Conservation (phyloP, 768 basidiomycete genomes). For the Tubosaeta brunneosetosa region DNA sequence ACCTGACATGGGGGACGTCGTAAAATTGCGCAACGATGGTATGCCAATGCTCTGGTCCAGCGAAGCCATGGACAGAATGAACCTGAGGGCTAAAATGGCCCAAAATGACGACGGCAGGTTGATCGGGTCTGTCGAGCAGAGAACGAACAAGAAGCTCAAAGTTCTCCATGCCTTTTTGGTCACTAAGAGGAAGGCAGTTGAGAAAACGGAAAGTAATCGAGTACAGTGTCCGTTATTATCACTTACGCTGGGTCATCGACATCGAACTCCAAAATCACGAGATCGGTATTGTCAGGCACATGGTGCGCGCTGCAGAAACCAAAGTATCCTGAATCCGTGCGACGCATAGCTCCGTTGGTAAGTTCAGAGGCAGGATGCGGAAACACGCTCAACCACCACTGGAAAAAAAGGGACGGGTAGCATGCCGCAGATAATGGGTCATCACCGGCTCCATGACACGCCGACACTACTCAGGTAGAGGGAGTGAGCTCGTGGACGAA, state of each 20-base stretch:
- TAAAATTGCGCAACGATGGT: conserved; percentile 92
- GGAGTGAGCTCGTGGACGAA: not conserved
- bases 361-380: conserved; percentile 97
- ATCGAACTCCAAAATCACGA: conserved; percentile 94
- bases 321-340: conserved; percentile 91
- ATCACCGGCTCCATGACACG: conserved; percentile 91
- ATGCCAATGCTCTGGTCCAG: conserved; percentile 89
- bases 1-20: conserved; percentile 89
- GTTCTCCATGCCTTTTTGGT: conserved; percentile 66
- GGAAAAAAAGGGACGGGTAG: conserved; percentile 93
- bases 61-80: conserved; percentile 74
- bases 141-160: conserved; percentile 94
- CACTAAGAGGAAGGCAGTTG: conserved; percentile 37
- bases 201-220: not conserved
- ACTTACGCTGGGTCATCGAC: conserved; percentile 83
- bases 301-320: conserved; percentile 92
- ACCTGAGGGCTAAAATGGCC: conserved; percentile 92
- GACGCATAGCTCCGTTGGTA: conserved; percentile 94
- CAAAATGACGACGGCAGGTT: conserved; percentile 90
- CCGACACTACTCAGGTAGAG: conserved; percentile 57
- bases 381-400: conserved; percentile 98
- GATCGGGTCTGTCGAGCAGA: conserved; percentile 82
- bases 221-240: too few species aligned
- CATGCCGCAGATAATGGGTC: conserved; percentile 80
- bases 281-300: conserved; percentile 88